Evolutionary conservation across 345 rosid species (phyloP).

Genomic region (Heritiera littoralis): DNA sequence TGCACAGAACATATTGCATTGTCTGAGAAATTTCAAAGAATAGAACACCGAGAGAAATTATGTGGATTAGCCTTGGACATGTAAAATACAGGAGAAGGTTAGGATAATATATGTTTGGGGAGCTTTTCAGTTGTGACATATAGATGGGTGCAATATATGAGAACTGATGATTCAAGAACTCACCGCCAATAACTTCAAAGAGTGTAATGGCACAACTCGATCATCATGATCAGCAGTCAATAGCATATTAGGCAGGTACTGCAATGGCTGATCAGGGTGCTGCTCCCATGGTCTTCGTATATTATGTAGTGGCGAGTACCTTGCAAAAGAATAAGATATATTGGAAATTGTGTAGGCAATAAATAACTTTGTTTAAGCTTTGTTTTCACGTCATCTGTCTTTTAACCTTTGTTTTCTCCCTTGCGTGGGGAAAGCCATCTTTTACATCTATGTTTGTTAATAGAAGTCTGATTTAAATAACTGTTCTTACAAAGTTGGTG

Average conservation of each 20-base stretch:
- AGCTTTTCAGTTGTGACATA: background rate
- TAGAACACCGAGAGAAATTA: background rate
- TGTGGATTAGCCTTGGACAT: background rate
- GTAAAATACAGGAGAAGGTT: background rate
- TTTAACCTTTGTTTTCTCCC: background rate
- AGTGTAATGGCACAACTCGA: constrained; percentile 67
- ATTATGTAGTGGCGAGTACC: constrained; percentile 74
- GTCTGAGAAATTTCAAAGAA: too few relatives aligned
- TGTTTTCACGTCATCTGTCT: background rate
- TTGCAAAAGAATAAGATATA: constrained; percentile 13
- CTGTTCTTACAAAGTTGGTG: background rate
- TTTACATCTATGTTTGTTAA: background rate
- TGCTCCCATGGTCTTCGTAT: constrained; percentile 71
- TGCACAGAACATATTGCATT: constrained; percentile 58
- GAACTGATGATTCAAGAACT: constrained; percentile 26
- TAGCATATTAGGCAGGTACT: constrained; percentile 68
- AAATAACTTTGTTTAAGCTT: background rate
- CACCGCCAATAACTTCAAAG: constrained; percentile 64
- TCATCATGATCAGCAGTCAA: constrained; percentile 80
- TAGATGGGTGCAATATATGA: background rate
- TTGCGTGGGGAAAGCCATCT: background rate
- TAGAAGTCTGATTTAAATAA: background rate
- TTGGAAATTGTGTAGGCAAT: background rate
- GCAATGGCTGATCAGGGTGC: constrained; percentile 33
- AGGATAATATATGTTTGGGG: background rate